Evolutionary conservation across 768 basidiomycete species (phyloP).

Genomic region (Leccinellum albellum): DNA sequence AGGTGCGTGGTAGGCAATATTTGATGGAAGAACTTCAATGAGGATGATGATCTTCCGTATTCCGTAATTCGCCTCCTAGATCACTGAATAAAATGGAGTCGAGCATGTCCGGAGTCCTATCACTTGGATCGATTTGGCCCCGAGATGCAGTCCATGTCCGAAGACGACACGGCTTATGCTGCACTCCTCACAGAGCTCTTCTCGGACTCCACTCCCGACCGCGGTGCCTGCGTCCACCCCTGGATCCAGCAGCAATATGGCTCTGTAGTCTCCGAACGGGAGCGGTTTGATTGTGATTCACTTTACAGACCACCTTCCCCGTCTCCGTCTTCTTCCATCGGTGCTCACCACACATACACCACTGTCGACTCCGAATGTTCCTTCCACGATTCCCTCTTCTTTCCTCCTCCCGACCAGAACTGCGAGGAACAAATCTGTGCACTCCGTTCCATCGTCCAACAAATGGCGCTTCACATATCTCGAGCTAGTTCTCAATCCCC

Average conservation of each 20-base stretch:
- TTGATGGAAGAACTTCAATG: too few relatives aligned
- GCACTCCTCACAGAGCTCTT: slow-evolving; percentile 26
- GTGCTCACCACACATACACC: slow-evolving; percentile 18
- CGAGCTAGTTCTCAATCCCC: background rate
- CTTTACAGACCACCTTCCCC: slow-evolving; percentile 21
- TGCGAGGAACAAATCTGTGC: slow-evolving; percentile 30
- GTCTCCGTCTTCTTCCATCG: slow-evolving; percentile 30
- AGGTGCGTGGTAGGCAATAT: too few relatives aligned
- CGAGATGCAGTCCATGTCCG: slow-evolving; percentile 23
- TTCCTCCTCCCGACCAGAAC: slow-evolving; percentile 20
- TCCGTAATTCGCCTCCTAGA: background rate
- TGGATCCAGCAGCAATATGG: slow-evolving; percentile 36
- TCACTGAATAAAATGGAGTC: slow-evolving; percentile 20
- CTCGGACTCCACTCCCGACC: slow-evolving; percentile 17
- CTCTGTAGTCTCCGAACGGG: slow-evolving; percentile 29
- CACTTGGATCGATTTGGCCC: slow-evolving; percentile 1
- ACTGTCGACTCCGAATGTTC: slow-evolving; percentile 22
- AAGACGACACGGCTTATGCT: slow-evolving; percentile 31
- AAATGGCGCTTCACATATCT: slow-evolving; percentile 30
- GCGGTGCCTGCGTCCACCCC: slow-evolving; percentile 30
- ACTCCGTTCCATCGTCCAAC: slow-evolving; percentile 34
- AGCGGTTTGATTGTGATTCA: background rate
- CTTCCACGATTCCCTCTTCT: slow-evolving; percentile 34
- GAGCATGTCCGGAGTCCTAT: background rate
- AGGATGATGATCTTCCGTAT: background rate